phyloP scores from a whole-genome alignment of 2,329 filamentous ascomycete genomes.

The Trichoderma breve region DNA sequence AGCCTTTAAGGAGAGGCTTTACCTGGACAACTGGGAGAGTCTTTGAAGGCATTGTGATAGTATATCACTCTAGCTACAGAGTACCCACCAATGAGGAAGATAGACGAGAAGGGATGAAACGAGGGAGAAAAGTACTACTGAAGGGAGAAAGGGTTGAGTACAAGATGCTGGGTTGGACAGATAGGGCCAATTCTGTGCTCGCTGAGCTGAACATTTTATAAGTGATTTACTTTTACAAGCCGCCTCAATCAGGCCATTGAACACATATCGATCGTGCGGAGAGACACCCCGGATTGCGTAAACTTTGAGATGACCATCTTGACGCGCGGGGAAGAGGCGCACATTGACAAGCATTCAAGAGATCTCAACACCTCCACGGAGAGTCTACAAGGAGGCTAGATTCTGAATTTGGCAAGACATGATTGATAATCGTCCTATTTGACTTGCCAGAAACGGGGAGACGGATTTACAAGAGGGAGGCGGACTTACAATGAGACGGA shows the following conservation, averaged over 20 bases:
- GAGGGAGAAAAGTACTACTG: not conserved
- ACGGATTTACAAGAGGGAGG: not conserved
- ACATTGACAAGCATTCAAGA: not conserved
- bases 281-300: not conserved
- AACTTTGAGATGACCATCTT: not conserved
- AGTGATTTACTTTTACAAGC: not conserved
- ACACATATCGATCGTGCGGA: not conserved
- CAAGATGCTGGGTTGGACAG: not conserved
- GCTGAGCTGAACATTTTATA: not conserved
- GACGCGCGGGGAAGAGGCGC: not conserved
- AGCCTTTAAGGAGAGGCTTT: constrained; percentile 23
- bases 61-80: not conserved
- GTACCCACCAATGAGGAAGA: not conserved
- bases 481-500: not conserved
- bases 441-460: not conserved
- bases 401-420: not conserved
- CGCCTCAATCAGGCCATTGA: not conserved
- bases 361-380: not conserved
- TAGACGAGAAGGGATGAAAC: not conserved
- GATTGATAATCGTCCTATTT: not conserved
- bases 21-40: not conserved
- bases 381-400: not conserved
- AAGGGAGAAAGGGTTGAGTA: not conserved
- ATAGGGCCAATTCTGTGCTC: not conserved
- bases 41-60: not conserved